Conservation (phyloP, 2,329 filamentous ascomycete genomes). For the Arthrinium puccinioides region DNA sequence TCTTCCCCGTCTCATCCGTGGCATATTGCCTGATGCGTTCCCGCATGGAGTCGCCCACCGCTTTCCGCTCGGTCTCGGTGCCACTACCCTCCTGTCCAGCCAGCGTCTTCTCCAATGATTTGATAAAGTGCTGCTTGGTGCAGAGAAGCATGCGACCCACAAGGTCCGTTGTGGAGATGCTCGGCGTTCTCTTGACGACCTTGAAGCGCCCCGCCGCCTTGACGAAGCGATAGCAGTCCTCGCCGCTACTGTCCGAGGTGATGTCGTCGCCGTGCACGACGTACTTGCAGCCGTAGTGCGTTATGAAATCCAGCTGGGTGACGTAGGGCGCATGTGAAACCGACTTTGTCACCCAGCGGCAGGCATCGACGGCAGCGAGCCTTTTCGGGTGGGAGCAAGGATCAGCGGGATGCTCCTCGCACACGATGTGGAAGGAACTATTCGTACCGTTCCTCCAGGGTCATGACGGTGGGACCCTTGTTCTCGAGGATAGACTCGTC, state of each 20-base stretch:
- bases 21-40: conserved; percentile 80
- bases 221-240: conserved; percentile 97
- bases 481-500: conserved; percentile 94
- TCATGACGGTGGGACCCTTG: conserved; percentile 98
- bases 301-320: conserved; percentile 87
- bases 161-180: conserved; percentile 96
- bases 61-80: conserved; percentile 55
- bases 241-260: conserved; percentile 84
- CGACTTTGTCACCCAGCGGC: conserved; percentile 84
- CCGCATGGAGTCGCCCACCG: conserved; percentile 60
- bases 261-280: conserved; percentile 97
- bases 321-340: conserved; percentile 89
- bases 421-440: conserved; percentile 7
- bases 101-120: conserved; percentile 63
- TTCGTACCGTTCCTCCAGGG: conserved; percentile 69
- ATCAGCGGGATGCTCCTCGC: conserved; percentile 19
- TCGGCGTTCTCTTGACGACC: conserved; percentile 91
- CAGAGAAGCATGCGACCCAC: conserved; percentile 96
- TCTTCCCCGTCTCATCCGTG: conserved; percentile 72
- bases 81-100: conserved; percentile 67
- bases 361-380: conserved; percentile 84
- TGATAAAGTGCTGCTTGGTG: conserved; percentile 91
- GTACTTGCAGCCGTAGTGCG: conserved; percentile 89
- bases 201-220: conserved; percentile 92
- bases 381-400: conserved; percentile 33